Evolutionary conservation across 176 grass and related monocot species (phyloP), one percentile per base, ranked within the genome.

Genomic region (Aegilops longissima): DNA sequence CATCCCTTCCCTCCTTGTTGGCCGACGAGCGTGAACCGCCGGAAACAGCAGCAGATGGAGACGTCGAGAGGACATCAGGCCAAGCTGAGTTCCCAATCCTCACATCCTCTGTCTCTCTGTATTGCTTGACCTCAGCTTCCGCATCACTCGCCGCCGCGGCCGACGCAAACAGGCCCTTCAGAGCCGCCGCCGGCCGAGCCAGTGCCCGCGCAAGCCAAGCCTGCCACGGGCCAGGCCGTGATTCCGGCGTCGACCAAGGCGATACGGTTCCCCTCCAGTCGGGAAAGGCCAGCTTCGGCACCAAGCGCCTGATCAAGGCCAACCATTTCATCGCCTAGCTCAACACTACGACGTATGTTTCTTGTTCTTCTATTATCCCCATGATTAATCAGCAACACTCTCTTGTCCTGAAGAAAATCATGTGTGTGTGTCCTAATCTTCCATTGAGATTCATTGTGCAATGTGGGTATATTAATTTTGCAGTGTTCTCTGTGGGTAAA

Each of bases 261-360:
- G 31, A 29, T 95, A 12, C 89, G 64, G 83, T 97, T 93, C 49
- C 95, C 34, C 23, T 85, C 70, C 92, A 92, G 31, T 92, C 95
- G 12, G 95, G 95, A 35, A 97, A 91, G 61, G 95, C 92, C 1
- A 95, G 69, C 63, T 30, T 88, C 77, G 95, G 95, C 70, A 88
- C 61, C 20, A 92, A 51, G 79, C 94, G 95, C 65, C 24, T 95
- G 40, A 90, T 97, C 45, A 97, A 92, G 86, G 95, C 92, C 14
- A 97, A 97, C 74, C 95, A 97, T 85, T 97, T 97, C 90, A 91
- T 97, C 18, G 89, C 88, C 30, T 71, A 95, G 38, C 86, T 97
- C 95, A 97, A 75, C 95, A 97, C 12, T 97, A 97, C 44, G 92
- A 97, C 84, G 95, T 97, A 40, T 44, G 20, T 59, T 31, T 54